A percentile compares a stretch with the other conserved stretches of the same genome.
Evolutionary conservation across 495 filamentous ascomycete genomes (phyloP).

Genomic region (Hyaloscypha bicolor): DNA sequence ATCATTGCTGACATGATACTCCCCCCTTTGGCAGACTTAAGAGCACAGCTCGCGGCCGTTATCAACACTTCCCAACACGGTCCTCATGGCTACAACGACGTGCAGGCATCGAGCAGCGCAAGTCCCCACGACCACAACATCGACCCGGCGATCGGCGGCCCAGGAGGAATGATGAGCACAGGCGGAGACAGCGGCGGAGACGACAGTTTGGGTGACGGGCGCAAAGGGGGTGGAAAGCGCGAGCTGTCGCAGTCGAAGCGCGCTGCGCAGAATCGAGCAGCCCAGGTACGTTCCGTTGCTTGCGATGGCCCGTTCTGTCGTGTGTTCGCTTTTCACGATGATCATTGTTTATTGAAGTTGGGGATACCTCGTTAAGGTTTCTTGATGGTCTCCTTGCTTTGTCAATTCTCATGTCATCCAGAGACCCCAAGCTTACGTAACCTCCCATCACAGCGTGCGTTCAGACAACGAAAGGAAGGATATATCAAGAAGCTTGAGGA

Average conservation of each 20-base stretch:
- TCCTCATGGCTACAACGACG: slow-evolving; percentile 34
- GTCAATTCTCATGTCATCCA: slow-evolving; percentile 41
- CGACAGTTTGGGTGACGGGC: slow-evolving; percentile 30
- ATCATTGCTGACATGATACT: slow-evolving; percentile 30
- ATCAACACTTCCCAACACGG: slow-evolving; percentile 23
- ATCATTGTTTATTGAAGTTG: slow-evolving; percentile 14
- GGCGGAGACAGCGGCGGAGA: slow-evolving; percentile 31
- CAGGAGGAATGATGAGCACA: slow-evolving; percentile 33
- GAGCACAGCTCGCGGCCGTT: slow-evolving; percentile 36
- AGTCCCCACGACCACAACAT: slow-evolving; percentile 39
- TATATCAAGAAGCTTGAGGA: slow-evolving; percentile 98
- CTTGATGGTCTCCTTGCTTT: slow-evolving; percentile 35
- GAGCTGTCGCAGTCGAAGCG: slow-evolving; percentile 94
- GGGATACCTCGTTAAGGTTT: slow-evolving; percentile 28
- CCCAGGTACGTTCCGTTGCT: slow-evolving; percentile 69
- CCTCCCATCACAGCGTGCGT: slow-evolving; percentile 69
- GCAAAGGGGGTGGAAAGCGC: slow-evolving; percentile 62
- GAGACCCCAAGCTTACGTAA: slow-evolving; percentile 31
- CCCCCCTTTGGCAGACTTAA: slow-evolving; percentile 32
- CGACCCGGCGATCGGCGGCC: slow-evolving; percentile 38
- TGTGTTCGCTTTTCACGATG: slow-evolving; percentile 10
- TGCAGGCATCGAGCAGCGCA: slow-evolving; percentile 30
- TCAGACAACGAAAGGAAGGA: slow-evolving; percentile 95
- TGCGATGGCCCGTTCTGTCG: slow-evolving; percentile 19
- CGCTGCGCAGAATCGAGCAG: slow-evolving; percentile 94